Base-by-base conservation (phyloP, 2,329 filamentous ascomycete species). In the Aspergillus sergii region DNA sequence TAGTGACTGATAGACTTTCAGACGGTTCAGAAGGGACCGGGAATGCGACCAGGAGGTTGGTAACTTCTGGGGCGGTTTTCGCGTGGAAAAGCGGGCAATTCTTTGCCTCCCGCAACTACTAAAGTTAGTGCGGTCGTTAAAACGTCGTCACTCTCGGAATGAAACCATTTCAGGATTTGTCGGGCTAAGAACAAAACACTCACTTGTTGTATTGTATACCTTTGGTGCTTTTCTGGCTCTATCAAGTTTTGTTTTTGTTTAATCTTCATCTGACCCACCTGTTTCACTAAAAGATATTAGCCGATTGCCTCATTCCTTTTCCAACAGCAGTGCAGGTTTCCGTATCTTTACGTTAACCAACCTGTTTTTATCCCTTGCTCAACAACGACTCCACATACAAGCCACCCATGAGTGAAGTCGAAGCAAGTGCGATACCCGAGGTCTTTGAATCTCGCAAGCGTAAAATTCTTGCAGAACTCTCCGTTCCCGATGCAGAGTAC, bases 401-500 rank as follows among this genome's bases (percentile, higher is more conserved):
- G 32, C 34, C 36, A 36, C 60, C 19, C 12, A 63, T 66, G 63
- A 62, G 43, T 21, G 32, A 50, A 28, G 19, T 32, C 19, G 12
- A 60, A 51, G 54, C 41, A 56, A 54, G 26, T 56, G 64, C 59
- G 39, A 66, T 79, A 36, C 72, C 76, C 4, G 62, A 68, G 10
- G 66, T 65, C 28, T 92, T 91, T 72, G 57, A 78, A 46, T 73
- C 78, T 53, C 91, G 88, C 74, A 98, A 97, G 78, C 75, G 79
- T 58, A 88, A 85, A 64, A 96, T 97, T 67, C 80, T 97, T 16
- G 79, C 84, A 48, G 86, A 89, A 68, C 88, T 97, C 3, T 81
- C 87, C 10, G 83, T 88, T 4, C 90, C 93, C 1, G 86, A 87
- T 50, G 84, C 82, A 4, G 85, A 91, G 63, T 96, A 97, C 78